Evolutionary conservation across 441 rosid species (phyloP), one percentile per base, ranked within the genome.

Genomic region (Mallotus japonicus): DNA sequence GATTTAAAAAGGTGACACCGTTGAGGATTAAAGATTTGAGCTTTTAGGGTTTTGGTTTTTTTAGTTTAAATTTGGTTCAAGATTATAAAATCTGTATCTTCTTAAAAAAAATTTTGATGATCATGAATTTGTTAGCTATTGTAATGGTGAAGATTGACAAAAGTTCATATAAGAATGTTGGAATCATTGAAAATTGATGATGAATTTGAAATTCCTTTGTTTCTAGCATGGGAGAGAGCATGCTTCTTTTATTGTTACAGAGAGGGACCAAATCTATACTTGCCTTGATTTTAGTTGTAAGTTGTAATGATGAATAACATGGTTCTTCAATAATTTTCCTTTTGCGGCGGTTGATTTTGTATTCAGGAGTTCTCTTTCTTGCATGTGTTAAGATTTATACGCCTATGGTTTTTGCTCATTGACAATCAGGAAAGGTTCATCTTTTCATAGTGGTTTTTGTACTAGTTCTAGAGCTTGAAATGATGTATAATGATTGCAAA

Each of bases 101-200:
- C 3, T 2, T 1, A 1, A 1, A 28, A 16, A 65, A 42, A 87
- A 71, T 81, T 87, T 89, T 86, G 86, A 70, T 86, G 85, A 64
- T 75, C 55, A 11, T 67, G 64, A 65, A 37, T 72, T 54, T 28
- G 58, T 49, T 62, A 24, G 15, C 50, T 12, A 40, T 8, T 58
- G 20, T 57, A 58, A 6, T 46, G 67, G 17, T 44, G 37, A 62
- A 62, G 70, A 2, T 55, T 50, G 19, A 1, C 4, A 13, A 49
- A 49, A 3, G 1, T 28, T 28, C 32, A 28, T 28, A 28, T 28
- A 2, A 28, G 32, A 28, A 28, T 28, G 32, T 28, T 28, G 3
- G 32, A 28, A 28, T 3, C 13, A 49, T 8, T 49, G 53, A 49
- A 11, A 49, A 49, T 11, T 49, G 53, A 49, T 49, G 53, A 14